A percentile compares a stretch with the other conserved stretches of the same genome.
These are phyloP conservation scores for Fusarium redolens DNA, from an alignment of 2,329 filamentous ascomycete species.

Conservation along the genomic window DNA sequence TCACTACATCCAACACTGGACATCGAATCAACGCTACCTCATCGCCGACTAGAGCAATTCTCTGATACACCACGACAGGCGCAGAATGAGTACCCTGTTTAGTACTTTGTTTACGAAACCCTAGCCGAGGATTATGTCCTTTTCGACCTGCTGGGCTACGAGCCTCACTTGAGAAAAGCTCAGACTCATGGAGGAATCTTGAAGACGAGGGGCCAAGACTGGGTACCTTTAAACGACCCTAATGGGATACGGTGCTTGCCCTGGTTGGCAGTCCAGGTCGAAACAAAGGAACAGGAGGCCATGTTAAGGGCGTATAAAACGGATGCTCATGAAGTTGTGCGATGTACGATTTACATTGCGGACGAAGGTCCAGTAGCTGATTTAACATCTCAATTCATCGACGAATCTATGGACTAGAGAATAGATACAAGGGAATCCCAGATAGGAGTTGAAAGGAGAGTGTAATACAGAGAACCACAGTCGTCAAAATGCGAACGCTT, in stretches of 20 bases:
- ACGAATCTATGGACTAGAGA: background rate
- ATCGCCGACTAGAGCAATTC: background rate
- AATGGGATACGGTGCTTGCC: too few relatives aligned
- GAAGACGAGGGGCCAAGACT: background rate
- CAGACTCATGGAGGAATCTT: background rate
- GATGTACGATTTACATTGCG: conserved; percentile 1
- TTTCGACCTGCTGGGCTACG: background rate
- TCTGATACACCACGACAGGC: background rate
- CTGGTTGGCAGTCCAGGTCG: background rate
- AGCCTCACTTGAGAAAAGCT: background rate
- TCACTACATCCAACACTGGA: conserved; percentile 2
- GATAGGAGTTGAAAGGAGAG: background rate
- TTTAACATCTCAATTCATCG: conserved; percentile 10
- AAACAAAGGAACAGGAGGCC: background rate
- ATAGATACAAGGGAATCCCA: background rate
- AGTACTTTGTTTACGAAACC: conserved; percentile 12
- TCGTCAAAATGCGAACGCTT: background rate
- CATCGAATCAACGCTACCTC: conserved; percentile 8
- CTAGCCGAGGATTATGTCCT: background rate
- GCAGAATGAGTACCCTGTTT: conserved; percentile 4
- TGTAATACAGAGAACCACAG: background rate
- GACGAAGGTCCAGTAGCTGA: background rate
- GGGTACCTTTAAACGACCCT: background rate
- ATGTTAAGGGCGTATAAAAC: conserved; percentile 4
- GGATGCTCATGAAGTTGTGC: background rate